A percentile compares a stretch with the other conserved stretches of the same genome.
These are phyloP conservation scores for Pichia sp. DNA, from an alignment of 1,139 yeast genomes.

Conservation along the genomic window DNA sequence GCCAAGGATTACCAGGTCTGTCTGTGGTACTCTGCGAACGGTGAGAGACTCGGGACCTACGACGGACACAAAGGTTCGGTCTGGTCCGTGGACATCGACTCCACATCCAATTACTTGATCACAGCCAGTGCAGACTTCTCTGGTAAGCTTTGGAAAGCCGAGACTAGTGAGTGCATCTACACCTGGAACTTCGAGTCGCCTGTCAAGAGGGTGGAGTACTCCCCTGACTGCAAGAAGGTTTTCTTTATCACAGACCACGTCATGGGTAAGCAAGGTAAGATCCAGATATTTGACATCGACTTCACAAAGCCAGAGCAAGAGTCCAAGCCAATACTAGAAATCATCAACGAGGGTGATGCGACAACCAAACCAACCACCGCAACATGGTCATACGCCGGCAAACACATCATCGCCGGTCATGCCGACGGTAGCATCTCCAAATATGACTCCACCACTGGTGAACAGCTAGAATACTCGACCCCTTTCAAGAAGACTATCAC, in stretches of 20 bases:
- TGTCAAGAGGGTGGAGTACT: constrained; percentile 84
- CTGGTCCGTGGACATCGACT: constrained; percentile 89
- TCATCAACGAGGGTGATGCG: constrained; percentile 47
- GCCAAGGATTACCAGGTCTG: constrained; percentile 89
- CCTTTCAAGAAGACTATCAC: constrained; percentile 79
- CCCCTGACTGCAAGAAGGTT: constrained; percentile 65
- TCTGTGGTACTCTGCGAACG: constrained; percentile 92
- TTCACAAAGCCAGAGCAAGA: constrained; percentile 39
- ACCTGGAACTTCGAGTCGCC: constrained; percentile 81
- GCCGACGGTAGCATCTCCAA: constrained; percentile 81
- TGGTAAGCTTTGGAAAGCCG: constrained; percentile 79
- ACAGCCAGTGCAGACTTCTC: constrained; percentile 93
- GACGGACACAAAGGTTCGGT: constrained; percentile 90
- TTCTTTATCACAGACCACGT: constrained; percentile 86
- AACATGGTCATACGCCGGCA: constrained; percentile 77
- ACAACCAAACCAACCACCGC: constrained; percentile 76
- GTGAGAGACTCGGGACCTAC: constrained; percentile 94
- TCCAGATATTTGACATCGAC: constrained; percentile 60
- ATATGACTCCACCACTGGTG: constrained; percentile 73
- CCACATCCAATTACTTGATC: constrained; percentile 59
- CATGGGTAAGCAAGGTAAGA: constrained; percentile 84
- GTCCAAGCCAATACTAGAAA: constrained; percentile 54
- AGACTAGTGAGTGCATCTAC: constrained; percentile 69
- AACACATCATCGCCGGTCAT: constrained; percentile 79
- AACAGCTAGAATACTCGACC: constrained; percentile 48